A percentile compares a stretch with the other conserved stretches of the same genome.
These are phyloP conservation scores for Coprinopsis marcescibilis DNA, from an alignment of 768 basidiomycete species.

Conservation along the genomic window DNA sequence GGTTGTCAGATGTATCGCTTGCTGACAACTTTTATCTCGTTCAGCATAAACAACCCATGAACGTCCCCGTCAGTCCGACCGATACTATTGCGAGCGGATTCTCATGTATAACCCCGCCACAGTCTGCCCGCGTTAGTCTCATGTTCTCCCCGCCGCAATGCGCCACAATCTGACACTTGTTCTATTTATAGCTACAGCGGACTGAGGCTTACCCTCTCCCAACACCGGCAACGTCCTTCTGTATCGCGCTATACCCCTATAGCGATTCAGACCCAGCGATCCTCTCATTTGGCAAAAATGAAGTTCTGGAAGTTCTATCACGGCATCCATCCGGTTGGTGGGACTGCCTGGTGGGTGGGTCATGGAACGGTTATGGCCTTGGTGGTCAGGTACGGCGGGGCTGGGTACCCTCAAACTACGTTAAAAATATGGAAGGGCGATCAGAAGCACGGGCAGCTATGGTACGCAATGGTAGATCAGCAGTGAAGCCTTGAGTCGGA, in stretches of 20 bases:
- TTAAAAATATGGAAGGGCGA: not conserved
- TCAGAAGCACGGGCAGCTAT: not conserved
- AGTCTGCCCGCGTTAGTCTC: too few relatives aligned
- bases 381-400: constrained; percentile 5
- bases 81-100: constrained; percentile 11
- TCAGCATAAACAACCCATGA: not conserved
- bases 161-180: too few relatives aligned
- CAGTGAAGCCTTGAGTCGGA: not conserved
- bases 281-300: constrained; percentile 4
- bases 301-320: constrained; percentile 6
- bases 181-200: not conserved
- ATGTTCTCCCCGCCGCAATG: too few relatives aligned
- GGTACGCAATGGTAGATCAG: too few relatives aligned
- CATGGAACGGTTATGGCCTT: constrained; percentile 10
- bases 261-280: constrained; percentile 7
- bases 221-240: constrained; percentile 7
- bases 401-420: constrained; percentile 10
- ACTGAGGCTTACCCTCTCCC: constrained; percentile 4
- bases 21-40: not conserved
- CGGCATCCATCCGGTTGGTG: constrained; percentile 9
- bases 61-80: constrained; percentile 1
- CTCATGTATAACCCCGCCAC: not conserved
- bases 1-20: not conserved
- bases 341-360: constrained; percentile 5
- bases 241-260: constrained; percentile 1